phyloP scores from a whole-genome alignment of 345 rosid genomes.

The Hibiscus trionum region DNA sequence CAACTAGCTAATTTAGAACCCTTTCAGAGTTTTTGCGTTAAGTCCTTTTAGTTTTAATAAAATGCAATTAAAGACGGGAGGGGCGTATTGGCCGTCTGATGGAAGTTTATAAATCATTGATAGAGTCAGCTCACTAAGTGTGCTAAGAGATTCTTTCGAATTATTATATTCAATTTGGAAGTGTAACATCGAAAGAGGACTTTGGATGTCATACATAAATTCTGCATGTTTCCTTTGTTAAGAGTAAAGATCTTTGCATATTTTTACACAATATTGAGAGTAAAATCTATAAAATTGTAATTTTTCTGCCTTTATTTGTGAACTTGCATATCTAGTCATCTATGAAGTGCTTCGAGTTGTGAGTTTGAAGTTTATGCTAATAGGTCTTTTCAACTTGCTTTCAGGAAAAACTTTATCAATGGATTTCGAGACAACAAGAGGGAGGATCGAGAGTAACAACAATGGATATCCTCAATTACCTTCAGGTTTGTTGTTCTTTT shows the following conservation, averaged over 20 bases:
- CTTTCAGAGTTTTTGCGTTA: background rate
- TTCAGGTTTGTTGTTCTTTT: conserved; percentile 44
- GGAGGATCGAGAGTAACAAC: conserved; percentile 70
- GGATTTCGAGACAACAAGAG: conserved; percentile 83
- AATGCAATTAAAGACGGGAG: background rate
- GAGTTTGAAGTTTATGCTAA: background rate
- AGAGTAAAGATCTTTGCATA: background rate
- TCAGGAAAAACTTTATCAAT: conserved; percentile 83
- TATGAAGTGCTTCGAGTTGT: conserved; percentile 1
- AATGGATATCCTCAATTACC: conserved; percentile 52
- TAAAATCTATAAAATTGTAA: background rate
- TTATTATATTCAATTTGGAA: background rate
- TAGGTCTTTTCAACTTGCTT: conserved; percentile 9
- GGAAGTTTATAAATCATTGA: background rate
- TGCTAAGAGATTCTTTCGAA: too few relatives aligned
- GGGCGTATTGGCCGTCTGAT: background rate
- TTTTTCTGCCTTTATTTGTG: background rate
- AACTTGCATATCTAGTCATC: background rate
- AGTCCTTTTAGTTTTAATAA: background rate
- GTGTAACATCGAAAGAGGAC: too few relatives aligned
- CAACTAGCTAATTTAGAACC: background rate
- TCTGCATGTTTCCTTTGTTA: background rate
- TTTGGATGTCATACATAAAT: background rate
- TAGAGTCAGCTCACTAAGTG: background rate
- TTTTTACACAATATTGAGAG: background rate